Conservation (phyloP, 805 yeast genomes). For the Lipomyces spencermartinsiae region DNA sequence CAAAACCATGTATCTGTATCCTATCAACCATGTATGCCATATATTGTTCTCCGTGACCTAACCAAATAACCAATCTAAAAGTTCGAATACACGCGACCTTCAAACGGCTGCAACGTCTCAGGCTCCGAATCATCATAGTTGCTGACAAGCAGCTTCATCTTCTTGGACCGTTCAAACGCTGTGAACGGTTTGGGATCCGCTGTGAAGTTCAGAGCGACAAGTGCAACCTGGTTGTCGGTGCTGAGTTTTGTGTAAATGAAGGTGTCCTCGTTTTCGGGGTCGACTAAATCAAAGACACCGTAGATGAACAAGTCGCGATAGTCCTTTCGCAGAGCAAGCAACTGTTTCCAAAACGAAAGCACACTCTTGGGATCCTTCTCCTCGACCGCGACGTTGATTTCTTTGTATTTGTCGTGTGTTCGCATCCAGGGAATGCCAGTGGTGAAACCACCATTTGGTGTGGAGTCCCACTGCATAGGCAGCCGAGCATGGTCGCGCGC, state of each 20-base stretch:
- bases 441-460: conserved; percentile 52
- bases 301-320: conserved; percentile 53
- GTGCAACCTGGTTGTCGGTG: not conserved
- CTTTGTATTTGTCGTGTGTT: conserved; percentile 55
- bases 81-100: conserved; percentile 1
- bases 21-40: too few species aligned
- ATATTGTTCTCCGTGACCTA: too few species aligned
- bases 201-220: not conserved
- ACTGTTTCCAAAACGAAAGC: conserved; percentile 54
- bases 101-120: conserved; percentile 10
- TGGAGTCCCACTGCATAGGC: conserved; percentile 59
- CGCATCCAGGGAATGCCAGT: conserved; percentile 58
- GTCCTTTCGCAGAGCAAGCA: conserved; percentile 54
- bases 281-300: conserved; percentile 54
- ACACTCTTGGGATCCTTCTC: conserved; percentile 55
- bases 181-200: not conserved
- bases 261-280: conserved; percentile 41
- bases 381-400: conserved; percentile 57
- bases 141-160: conserved; percentile 4
- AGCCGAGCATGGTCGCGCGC: conserved; percentile 61
- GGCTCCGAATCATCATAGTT: not conserved
- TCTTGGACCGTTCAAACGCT: not conserved
- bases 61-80: not conserved
- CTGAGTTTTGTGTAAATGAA: not conserved
- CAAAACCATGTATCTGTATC: too few species aligned